Evolutionary conservation across 2,329 filamentous ascomycete species (phyloP).

Genomic region (Diaporthe vexans): DNA sequence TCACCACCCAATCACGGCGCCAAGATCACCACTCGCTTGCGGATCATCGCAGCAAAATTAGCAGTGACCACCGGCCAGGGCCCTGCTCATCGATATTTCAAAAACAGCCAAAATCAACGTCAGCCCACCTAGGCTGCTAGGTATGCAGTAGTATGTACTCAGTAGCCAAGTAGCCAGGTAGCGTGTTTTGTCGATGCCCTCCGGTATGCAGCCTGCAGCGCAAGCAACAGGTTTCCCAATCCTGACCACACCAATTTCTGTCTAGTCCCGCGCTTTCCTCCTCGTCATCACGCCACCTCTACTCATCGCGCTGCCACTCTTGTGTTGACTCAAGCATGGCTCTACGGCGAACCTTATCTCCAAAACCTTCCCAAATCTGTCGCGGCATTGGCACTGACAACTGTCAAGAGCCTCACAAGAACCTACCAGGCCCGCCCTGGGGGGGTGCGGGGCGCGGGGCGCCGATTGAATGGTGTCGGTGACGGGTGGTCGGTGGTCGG

Average conservation of each 20-base stretch:
- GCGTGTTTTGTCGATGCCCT: not conserved
- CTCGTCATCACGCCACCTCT: constrained; percentile 20
- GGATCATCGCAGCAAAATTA: constrained; percentile 24
- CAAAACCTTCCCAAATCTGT: not conserved
- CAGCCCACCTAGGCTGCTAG: not conserved
- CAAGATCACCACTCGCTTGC: constrained; percentile 24
- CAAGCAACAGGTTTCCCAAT: not conserved
- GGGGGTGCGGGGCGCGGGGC: too few species aligned
- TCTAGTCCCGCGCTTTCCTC: not conserved
- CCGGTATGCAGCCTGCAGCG: not conserved
- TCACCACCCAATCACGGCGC: constrained; percentile 17
- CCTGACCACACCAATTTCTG: constrained; percentile 16
- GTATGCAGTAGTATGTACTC: too few species aligned
- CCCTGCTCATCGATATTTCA: not conserved
- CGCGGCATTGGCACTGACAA: constrained; percentile 12
- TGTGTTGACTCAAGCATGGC: constrained; percentile 7
- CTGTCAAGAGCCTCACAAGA: constrained; percentile 19
- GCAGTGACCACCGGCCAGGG: not conserved
- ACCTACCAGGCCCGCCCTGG: not conserved
- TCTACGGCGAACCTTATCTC: constrained; percentile 21
- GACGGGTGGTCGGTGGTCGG: constrained; percentile 3
- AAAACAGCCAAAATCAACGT: constrained; percentile 30
- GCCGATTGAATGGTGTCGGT: not conserved
- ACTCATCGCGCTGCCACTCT: not conserved
- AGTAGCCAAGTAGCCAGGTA: too few species aligned